phyloP scores from a whole-genome alignment of 306 rosid genomes.

The Corylus heterophylla region DNA sequence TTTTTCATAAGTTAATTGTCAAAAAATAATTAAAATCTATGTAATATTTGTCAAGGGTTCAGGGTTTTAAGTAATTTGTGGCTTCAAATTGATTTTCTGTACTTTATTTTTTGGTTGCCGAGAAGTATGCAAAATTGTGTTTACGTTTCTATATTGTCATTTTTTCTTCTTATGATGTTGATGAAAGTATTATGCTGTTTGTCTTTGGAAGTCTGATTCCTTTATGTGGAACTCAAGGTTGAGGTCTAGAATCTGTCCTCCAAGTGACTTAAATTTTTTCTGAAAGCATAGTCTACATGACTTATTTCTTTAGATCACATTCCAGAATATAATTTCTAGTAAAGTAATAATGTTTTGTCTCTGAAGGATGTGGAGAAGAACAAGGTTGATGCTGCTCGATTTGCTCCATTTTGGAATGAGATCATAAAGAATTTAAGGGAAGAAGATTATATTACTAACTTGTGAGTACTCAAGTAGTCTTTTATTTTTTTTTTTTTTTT shows the following conservation, averaged over 20 bases:
- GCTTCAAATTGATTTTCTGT: not conserved
- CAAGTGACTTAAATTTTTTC: not conserved
- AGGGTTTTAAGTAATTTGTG: not conserved
- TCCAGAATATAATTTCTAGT: slow-evolving; percentile 20
- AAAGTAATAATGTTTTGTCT: slow-evolving; percentile 22
- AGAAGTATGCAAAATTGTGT: not conserved
- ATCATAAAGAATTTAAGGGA: slow-evolving; percentile 79
- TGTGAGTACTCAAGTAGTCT: slow-evolving; percentile 50
- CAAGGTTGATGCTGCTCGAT: slow-evolving; percentile 80
- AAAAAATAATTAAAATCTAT: not conserved
- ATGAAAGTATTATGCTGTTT: not conserved
- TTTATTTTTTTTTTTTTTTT: not conserved
- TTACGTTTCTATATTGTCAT: not conserved
- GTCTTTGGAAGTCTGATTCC: not conserved
- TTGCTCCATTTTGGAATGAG: slow-evolving; percentile 96
- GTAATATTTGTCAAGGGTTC: not conserved
- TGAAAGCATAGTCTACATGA: not conserved
- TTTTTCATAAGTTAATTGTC: not conserved
- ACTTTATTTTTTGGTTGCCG: not conserved
- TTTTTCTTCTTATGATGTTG: not conserved
- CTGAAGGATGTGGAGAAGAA: slow-evolving; percentile 57
- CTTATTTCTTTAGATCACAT: not conserved
- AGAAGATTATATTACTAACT: slow-evolving; percentile 84
- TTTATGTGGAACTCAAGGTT: not conserved
- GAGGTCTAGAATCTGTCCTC: not conserved